phyloP scores from a whole-genome alignment of 208 protist species.

The Trypanosoma lewisi region DNA sequence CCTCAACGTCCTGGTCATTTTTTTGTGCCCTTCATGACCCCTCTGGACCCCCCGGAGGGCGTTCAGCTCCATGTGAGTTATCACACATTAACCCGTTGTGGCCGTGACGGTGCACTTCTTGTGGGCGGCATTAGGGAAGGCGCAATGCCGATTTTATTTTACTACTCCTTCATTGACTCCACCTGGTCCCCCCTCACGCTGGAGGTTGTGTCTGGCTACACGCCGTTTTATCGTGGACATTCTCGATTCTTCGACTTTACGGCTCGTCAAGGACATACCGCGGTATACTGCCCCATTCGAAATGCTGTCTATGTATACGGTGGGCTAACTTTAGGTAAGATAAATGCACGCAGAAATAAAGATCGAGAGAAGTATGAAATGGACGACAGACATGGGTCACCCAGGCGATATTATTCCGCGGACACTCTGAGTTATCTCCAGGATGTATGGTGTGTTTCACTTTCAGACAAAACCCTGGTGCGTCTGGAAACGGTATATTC shows the following conservation, averaged over 20 bases:
- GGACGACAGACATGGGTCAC: neutral
- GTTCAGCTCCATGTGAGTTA: slow-evolving; percentile 35
- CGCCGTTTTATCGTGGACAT: neutral
- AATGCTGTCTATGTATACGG: slow-evolving; percentile 70
- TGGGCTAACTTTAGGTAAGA: slow-evolving; percentile 30
- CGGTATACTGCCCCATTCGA: slow-evolving; percentile 37
- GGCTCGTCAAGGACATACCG: slow-evolving; percentile 57
- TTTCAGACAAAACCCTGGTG: slow-evolving; percentile 1
- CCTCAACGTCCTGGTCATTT: slow-evolving; percentile 20
- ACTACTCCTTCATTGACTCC: slow-evolving; percentile 32
- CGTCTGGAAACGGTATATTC: slow-evolving; percentile 9
- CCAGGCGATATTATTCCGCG: neutral
- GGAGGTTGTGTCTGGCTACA: slow-evolving; percentile 4
- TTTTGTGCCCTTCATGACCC: slow-evolving; percentile 42
- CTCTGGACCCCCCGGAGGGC: slow-evolving; percentile 33
- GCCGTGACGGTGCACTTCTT: slow-evolving; percentile 37
- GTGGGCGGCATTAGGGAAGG: slow-evolving; percentile 35
- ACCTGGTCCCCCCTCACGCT: slow-evolving; percentile 31
- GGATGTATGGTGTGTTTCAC: slow-evolving; percentile 29
- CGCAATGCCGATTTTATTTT: slow-evolving; percentile 14
- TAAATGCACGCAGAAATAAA: neutral
- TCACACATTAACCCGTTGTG: slow-evolving; percentile 58
- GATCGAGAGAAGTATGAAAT: neutral
- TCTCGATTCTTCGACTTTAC: slow-evolving; percentile 4
- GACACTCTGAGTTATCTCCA: slow-evolving; percentile 6